A percentile compares a stretch with the other conserved stretches of the same genome.
These are phyloP conservation scores for Lathyrus tuberosus DNA, from an alignment of 306 rosid species.

Conservation along the genomic window DNA sequence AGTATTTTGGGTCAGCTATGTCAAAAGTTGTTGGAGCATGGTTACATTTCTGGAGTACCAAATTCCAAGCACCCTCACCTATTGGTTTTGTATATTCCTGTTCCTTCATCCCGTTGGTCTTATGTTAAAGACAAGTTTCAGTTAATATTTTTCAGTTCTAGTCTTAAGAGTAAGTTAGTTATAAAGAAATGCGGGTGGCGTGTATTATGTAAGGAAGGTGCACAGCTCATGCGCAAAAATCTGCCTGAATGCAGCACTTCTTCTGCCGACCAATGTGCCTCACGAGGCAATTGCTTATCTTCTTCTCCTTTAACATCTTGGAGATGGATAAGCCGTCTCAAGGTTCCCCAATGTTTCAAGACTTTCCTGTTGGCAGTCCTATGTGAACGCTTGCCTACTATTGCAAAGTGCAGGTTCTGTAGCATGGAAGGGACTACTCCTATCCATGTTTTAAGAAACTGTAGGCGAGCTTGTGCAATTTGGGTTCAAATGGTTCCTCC, in stretches of 20 bases:
- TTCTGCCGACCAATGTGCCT: slow-evolving; percentile 22
- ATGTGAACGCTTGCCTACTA: slow-evolving; percentile 28
- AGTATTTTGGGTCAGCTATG: slow-evolving; percentile 13
- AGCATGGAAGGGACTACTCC: slow-evolving; percentile 1
- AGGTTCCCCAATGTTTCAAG: slow-evolving; percentile 25
- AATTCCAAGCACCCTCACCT: slow-evolving; percentile 29
- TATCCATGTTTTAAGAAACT: slow-evolving; percentile 35
- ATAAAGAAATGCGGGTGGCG: slow-evolving; percentile 35
- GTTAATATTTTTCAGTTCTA: slow-evolving; percentile 23
- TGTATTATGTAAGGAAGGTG: slow-evolving; percentile 26
- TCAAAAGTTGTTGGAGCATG: slow-evolving; percentile 18
- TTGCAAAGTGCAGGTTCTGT: slow-evolving; percentile 28
- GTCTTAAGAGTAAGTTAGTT: slow-evolving; percentile 31
- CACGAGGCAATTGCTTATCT: neutral
- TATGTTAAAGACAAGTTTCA: slow-evolving; percentile 31
- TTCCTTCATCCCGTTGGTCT: neutral
- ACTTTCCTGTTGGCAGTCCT: slow-evolving; percentile 35
- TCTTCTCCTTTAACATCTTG: slow-evolving; percentile 16
- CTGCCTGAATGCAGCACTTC: slow-evolving; percentile 21
- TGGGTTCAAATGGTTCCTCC: slow-evolving; percentile 29
- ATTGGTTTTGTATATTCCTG: slow-evolving; percentile 19
- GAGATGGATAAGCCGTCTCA: slow-evolving; percentile 30
- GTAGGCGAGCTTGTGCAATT: slow-evolving; percentile 11
- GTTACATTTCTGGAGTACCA: slow-evolving; percentile 27
- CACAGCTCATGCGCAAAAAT: slow-evolving; percentile 25